Evolutionary conservation across 495 filamentous ascomycete species (phyloP), one percentile per base, ranked within the genome.

Genomic region (Penicillium fimorum): DNA sequence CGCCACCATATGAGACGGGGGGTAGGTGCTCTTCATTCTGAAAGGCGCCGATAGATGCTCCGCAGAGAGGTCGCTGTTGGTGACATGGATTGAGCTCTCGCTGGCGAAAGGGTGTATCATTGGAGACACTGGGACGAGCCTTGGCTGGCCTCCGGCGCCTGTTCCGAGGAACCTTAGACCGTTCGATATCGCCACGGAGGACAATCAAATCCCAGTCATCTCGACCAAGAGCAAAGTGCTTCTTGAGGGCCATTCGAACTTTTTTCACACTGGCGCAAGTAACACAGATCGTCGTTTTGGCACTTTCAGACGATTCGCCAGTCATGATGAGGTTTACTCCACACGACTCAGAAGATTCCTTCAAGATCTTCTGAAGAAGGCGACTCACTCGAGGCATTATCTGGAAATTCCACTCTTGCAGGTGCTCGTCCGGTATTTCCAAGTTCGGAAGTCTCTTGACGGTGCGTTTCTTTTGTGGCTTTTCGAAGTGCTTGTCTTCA

Each of bases 11-110:
- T 10, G 91, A 91, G 4, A 94, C 93, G 1, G 93, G 88, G 12
- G 91, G 92, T 2, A 96, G 73, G 61, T 96, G 92, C 41, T 87
- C 82, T 46, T 90, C 86, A 43, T 90, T 88, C 51, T 87, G 81
- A 73, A 88, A 96, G 1, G 93, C 92, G 17, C 93, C 93, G 55
- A 97, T 96, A 24, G 91, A 96, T 3, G 93, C 93, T 1, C 93
- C 93, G 50, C 91, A 96, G 0, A 84, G 66, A 1, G 93, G 92
- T 54, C 80, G 80, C 56, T 85, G 76, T 67, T 97, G 92, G 61
- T 90, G 87, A 43, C 71, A 73, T 32, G 70, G 71, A 41, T 76
- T 76, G 46, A 69, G 58, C 38, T 73, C 64, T 40, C 67, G 67
- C 33, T 70, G 70, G 29, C 60, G 58, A 61, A 70, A 71, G 18